phyloP scores from a whole-genome alignment of 495 filamentous ascomycete species.

The Neurospora sp. region DNA sequence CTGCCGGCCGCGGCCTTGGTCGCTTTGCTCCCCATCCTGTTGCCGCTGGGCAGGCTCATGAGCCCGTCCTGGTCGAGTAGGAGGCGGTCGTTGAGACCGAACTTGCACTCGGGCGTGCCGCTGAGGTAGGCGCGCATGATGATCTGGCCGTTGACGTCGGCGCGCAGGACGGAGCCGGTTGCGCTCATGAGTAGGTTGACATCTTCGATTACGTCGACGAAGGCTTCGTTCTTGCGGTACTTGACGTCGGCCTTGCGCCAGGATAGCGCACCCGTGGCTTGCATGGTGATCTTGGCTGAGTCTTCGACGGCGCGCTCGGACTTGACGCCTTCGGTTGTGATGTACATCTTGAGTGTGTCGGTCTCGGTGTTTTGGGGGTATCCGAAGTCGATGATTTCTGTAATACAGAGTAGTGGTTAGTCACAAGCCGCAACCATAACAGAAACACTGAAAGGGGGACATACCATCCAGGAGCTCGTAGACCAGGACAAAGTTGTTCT shows the following conservation, averaged over 20 bases:
- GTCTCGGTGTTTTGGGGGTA: constrained; percentile 99
- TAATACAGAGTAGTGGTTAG: neutral
- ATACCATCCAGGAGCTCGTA: constrained; percentile 95
- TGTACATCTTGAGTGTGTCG: constrained; percentile 99
- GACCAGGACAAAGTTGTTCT: constrained; percentile 98
- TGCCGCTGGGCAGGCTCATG: constrained; percentile 55
- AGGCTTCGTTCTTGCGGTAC: constrained; percentile 89
- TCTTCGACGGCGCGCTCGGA: constrained; percentile 87
- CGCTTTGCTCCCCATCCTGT: constrained; percentile 65
- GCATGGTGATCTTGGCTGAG: constrained; percentile 96
- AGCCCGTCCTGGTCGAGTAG: constrained; percentile 73
- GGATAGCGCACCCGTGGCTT: constrained; percentile 92
- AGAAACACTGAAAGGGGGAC: constrained; percentile 8
- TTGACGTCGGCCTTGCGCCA: constrained; percentile 97
- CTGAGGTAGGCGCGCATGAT: constrained; percentile 97
- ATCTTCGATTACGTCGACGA: constrained; percentile 74
- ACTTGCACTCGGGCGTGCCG: constrained; percentile 98
- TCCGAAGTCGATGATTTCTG: constrained; percentile 98
- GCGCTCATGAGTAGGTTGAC: constrained; percentile 99
- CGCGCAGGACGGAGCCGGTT: constrained; percentile 85
- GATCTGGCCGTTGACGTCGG: constrained; percentile 96
- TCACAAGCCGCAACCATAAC: neutral
- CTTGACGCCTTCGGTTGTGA: constrained; percentile 98
- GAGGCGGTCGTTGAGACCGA: constrained; percentile 93
- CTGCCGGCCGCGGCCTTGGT: constrained; percentile 92